Evolutionary conservation across 306 rosid genomes (phyloP).

Genomic region (Citrullus colocynthis): DNA sequence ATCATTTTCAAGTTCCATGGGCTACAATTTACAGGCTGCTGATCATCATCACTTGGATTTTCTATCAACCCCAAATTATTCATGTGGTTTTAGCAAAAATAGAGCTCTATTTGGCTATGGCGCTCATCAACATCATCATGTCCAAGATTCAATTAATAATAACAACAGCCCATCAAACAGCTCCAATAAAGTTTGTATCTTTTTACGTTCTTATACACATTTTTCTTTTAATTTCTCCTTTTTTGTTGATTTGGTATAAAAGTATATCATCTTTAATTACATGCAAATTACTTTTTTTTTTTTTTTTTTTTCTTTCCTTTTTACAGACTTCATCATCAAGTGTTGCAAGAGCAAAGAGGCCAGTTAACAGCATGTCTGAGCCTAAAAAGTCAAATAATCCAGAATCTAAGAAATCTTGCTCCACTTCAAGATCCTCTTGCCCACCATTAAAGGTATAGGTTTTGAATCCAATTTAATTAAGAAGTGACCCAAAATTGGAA

Average conservation of each 20-base stretch:
- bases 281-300: not conserved
- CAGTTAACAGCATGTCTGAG: constrained; percentile 1
- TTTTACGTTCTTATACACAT: not conserved
- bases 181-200: constrained; percentile 13
- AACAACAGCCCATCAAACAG: constrained; percentile 29
- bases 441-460: constrained; percentile 27
- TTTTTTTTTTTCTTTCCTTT: too few species aligned
- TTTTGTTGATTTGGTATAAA: not conserved
- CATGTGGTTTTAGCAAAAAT: constrained; percentile 6
- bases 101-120: constrained; percentile 10
- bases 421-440: constrained; percentile 19
- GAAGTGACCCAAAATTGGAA: not conserved
- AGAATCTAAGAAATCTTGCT: constrained; percentile 20
- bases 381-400: constrained; percentile 15
- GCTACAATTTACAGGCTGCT: constrained; percentile 20
- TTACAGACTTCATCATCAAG: not conserved
- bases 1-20: constrained; percentile 24
- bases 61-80: constrained; percentile 11
- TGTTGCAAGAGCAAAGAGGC: constrained; percentile 14
- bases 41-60: constrained; percentile 12
- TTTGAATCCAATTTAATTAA: not conserved
- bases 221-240: not conserved
- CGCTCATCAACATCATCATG: constrained; percentile 18
- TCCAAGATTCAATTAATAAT: constrained; percentile 15
- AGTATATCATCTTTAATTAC: not conserved